Evolutionary conservation across 108 stramenopile species (phyloP).

Genomic region (Parmales sp.): DNA sequence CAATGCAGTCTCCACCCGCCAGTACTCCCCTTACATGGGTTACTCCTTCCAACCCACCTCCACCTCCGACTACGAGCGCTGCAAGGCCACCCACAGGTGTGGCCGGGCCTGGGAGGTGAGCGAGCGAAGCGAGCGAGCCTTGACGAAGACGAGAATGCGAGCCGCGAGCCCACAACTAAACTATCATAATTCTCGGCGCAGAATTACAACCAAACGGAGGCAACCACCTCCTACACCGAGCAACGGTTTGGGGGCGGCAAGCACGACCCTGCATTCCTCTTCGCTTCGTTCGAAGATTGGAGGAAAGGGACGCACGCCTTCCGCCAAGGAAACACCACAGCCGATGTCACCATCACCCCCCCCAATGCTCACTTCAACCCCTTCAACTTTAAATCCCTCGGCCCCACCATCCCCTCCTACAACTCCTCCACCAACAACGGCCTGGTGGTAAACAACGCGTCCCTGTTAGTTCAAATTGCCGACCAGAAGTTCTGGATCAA

Average conservation of each 20-base stretch:
- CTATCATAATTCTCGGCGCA: too few relatives aligned
- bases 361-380: constrained; percentile 40
- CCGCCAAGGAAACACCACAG: constrained; percentile 16
- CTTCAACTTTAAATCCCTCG: constrained; percentile 30
- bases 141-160: too few relatives aligned
- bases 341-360: constrained; percentile 8
- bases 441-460: constrained; percentile 34
- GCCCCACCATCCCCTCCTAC: constrained; percentile 30
- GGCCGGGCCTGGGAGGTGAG: constrained; percentile 46
- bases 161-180: too few relatives aligned
- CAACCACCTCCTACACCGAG: constrained; percentile 27
- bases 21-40: constrained; percentile 19
- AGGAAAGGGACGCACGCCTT: constrained; percentile 23
- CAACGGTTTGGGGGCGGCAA: constrained; percentile 40
- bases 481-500: constrained; percentile 25
- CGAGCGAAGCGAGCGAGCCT: too few relatives aligned
- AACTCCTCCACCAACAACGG: constrained; percentile 32
- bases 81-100: constrained; percentile 63
- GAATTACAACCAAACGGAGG: constrained; percentile 38
- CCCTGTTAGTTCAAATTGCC: constrained; percentile 22
- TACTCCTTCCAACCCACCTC: constrained; percentile 21
- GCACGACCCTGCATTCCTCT: constrained; percentile 28
- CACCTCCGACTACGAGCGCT: constrained; percentile 47
- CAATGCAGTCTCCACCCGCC: constrained; percentile 20
- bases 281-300: constrained; percentile 57